These are phyloP conservation scores for Trifolium dubium DNA, from an alignment of 306 rosid genomes.

Conservation along the genomic window DNA sequence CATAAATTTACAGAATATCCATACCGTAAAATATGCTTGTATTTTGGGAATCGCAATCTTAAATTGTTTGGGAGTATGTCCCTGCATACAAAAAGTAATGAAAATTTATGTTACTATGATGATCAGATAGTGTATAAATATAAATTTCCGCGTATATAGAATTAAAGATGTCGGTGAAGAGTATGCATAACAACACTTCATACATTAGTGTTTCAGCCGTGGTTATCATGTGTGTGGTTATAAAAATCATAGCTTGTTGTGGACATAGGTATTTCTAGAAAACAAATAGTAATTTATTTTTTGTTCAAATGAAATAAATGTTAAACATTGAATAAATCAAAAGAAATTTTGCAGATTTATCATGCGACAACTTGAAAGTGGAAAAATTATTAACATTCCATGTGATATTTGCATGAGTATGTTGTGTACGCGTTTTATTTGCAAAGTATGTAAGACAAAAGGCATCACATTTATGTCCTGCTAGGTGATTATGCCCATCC, in stretches of 20 bases:
- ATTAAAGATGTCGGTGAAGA: not conserved
- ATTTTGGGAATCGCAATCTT: conserved; percentile 44
- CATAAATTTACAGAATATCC: conserved; percentile 27
- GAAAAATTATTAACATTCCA: not conserved
- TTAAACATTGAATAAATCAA: not conserved
- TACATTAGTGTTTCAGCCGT: not conserved
- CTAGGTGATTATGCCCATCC: not conserved
- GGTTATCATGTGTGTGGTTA: not conserved
- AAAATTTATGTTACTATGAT: conserved; percentile 22
- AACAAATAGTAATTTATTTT: conserved; percentile 1
- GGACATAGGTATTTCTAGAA: not conserved
- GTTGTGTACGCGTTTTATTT: not conserved
- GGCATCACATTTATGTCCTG: not conserved
- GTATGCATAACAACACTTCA: not conserved
- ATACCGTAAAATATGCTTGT: conserved; percentile 47
- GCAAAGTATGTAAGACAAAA: not conserved
- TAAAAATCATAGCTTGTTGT: not conserved
- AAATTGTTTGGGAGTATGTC: conserved; percentile 42
- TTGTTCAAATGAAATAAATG: not conserved
- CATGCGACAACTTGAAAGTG: not conserved
- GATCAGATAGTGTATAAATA: conserved; percentile 10
- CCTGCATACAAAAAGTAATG: conserved; percentile 35
- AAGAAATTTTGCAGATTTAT: not conserved
- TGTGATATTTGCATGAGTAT: not conserved
- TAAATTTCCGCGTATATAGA: not conserved